These are phyloP conservation scores for Scutellospora calospora DNA, from an alignment of 371 early-diverging fungal species.

Conservation along the genomic window DNA sequence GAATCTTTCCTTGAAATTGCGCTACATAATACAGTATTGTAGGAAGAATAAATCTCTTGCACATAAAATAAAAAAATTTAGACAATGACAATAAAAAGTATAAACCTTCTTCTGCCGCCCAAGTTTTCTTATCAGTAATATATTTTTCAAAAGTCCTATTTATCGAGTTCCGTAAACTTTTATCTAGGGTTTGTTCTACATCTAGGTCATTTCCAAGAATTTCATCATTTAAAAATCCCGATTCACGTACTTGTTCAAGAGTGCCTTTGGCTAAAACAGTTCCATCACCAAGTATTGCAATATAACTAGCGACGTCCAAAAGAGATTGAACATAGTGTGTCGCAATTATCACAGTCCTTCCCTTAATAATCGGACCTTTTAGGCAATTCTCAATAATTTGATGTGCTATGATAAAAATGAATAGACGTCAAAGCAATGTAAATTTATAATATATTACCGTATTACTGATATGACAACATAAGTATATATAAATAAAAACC, in stretches of 20 bases:
- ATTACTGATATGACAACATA: not conserved
- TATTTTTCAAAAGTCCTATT: constrained; percentile 17
- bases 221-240: constrained; percentile 42
- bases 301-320: constrained; percentile 70
- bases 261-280: constrained; percentile 65
- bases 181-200: constrained; percentile 1
- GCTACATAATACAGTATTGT: constrained; percentile 44
- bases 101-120: constrained; percentile 33
- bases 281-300: constrained; percentile 81
- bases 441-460: not conserved
- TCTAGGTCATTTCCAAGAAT: constrained; percentile 35
- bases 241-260: constrained; percentile 56
- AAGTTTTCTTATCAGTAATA: constrained; percentile 35
- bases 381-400: constrained; percentile 60
- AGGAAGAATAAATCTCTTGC: not conserved
- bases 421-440: not conserved
- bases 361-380: constrained; percentile 69
- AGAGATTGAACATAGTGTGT: constrained; percentile 86
- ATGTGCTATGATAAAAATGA: constrained; percentile 23
- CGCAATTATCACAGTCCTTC: constrained; percentile 84
- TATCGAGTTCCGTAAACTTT: not conserved
- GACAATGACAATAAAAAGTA: not conserved
- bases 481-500: constrained; percentile 60
- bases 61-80: not conserved
- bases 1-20: constrained; percentile 64